phyloP scores from a whole-genome alignment of 1,284 basidiomycete species.

The Hemileia vastatrix region DNA sequence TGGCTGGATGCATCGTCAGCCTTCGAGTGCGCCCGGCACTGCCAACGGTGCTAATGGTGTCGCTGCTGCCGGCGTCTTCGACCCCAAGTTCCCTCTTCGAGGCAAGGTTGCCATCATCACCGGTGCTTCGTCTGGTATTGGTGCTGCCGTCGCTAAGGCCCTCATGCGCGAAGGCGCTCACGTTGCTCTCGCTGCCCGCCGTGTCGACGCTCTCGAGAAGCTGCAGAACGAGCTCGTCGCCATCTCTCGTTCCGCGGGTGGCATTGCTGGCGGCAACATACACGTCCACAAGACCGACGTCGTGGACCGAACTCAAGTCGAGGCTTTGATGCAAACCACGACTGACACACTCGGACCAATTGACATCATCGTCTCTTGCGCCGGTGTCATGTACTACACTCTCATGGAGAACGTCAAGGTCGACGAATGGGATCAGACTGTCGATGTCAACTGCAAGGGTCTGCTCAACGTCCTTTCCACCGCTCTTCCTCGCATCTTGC shows the following conservation, averaged over 20 bases:
- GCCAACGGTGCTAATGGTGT: conserved; percentile 14
- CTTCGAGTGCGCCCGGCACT: too few species aligned
- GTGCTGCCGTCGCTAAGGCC: conserved; percentile 40
- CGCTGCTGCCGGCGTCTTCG: conserved; percentile 23
- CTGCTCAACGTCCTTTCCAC: conserved; percentile 35
- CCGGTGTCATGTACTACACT: conserved; percentile 43
- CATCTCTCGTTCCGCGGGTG: conserved; percentile 17
- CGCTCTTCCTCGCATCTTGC: conserved; percentile 33
- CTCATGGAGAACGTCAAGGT: conserved; percentile 38
- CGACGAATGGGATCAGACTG: conserved; percentile 41
- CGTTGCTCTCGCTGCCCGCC: conserved; percentile 29
- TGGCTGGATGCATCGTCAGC: conserved; percentile 36
- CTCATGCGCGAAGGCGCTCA: conserved; percentile 30
- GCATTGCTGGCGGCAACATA: too few species aligned
- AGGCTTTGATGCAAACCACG: conserved; percentile 31
- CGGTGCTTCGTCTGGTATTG: conserved; percentile 46
- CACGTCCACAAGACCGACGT: conserved; percentile 43
- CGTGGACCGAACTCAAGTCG: conserved; percentile 32
- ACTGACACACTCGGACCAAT: conserved; percentile 30
- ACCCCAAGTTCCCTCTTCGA: conserved; percentile 27
- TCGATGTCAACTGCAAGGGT: conserved; percentile 44
- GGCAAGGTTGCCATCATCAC: conserved; percentile 45
- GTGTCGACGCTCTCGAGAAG: too few species aligned
- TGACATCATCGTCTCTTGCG: conserved; percentile 38
- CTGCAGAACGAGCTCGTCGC: too few species aligned